Conservation (phyloP, 495 filamentous ascomycete genomes). For the Podospora australis region DNA sequence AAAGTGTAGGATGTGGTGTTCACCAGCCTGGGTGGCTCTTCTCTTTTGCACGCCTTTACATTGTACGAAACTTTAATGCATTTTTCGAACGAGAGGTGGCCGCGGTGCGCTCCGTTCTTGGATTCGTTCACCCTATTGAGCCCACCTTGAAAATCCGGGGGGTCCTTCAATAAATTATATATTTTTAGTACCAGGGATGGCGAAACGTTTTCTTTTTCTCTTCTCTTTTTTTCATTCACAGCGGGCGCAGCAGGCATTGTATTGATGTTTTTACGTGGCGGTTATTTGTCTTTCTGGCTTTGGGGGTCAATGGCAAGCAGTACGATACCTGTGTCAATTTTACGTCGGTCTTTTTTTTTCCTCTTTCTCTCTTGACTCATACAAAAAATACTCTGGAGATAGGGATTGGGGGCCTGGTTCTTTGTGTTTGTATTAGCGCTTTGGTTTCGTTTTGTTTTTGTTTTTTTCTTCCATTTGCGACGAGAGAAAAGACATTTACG, state of each 20-base stretch:
- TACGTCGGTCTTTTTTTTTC: conserved; percentile 4
- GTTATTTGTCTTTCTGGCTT: conserved; percentile 1
- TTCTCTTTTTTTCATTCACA: conserved; percentile 3
- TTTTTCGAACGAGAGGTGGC: background rate
- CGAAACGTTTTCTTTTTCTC: background rate
- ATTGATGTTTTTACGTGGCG: background rate
- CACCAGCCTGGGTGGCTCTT: background rate
- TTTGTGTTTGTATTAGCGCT: background rate
- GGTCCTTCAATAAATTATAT: background rate
- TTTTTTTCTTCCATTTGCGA: background rate
- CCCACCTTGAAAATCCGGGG: background rate
- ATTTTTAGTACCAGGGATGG: background rate
- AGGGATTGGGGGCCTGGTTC: background rate
- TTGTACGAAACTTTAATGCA: background rate
- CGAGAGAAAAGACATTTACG: background rate
- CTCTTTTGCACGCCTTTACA: background rate
- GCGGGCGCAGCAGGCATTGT: conserved; percentile 1
- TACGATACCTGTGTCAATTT: conserved; percentile 8
- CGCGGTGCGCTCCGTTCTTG: background rate
- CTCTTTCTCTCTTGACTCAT: conserved; percentile 5
- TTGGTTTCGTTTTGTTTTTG: conserved; percentile 1
- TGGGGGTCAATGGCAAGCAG: background rate
- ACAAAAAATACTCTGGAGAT: no score
- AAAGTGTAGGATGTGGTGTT: conserved; percentile 8
- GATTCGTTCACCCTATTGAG: conserved; percentile 1